These are phyloP conservation scores for Cytospora piceae DNA, from an alignment of 2,329 filamentous ascomycete species.

Conservation along the genomic window DNA sequence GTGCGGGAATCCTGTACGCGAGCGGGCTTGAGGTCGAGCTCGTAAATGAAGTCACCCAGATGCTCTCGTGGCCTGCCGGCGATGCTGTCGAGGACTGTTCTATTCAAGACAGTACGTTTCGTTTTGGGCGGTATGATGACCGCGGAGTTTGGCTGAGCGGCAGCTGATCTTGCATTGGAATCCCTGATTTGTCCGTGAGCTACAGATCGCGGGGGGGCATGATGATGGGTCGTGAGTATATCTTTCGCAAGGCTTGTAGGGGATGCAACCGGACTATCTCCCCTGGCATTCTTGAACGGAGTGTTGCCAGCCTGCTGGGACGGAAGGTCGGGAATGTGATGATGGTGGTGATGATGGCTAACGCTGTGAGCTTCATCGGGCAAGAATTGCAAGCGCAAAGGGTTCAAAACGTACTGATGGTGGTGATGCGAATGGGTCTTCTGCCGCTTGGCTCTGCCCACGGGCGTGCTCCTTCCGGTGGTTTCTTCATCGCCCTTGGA, in stretches of 20 bases:
- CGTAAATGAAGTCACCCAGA: slow-evolving; percentile 83
- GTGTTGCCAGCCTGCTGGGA: slow-evolving; percentile 47
- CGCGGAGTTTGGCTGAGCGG: slow-evolving; percentile 42
- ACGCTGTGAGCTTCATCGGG: slow-evolving; percentile 32
- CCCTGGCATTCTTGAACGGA: slow-evolving; percentile 56
- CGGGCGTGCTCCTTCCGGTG: slow-evolving; percentile 64
- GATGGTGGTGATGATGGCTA: slow-evolving; percentile 62
- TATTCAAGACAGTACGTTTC: slow-evolving; percentile 68
- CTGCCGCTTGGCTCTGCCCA: slow-evolving; percentile 63
- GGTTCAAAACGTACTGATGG: slow-evolving; percentile 62
- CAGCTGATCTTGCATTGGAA: slow-evolving; percentile 41
- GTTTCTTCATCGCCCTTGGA: slow-evolving; percentile 67
- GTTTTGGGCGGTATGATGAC: slow-evolving; percentile 60
- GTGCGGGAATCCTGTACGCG: slow-evolving; percentile 58
- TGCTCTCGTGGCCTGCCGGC: slow-evolving; percentile 74
- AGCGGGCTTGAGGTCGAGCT: slow-evolving; percentile 63
- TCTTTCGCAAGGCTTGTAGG: slow-evolving; percentile 48
- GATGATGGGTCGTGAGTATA: slow-evolving; percentile 49
- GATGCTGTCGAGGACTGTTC: slow-evolving; percentile 73
- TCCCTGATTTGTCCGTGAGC: slow-evolving; percentile 30
- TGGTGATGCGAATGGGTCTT: slow-evolving; percentile 70
- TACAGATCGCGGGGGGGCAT: slow-evolving; percentile 45
- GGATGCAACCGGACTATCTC: slow-evolving; percentile 49
- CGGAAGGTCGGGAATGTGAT: slow-evolving; percentile 53
- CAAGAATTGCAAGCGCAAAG: neutral